These are phyloP conservation scores for Kuraishia piskuri DNA, from an alignment of 805 yeast genomes.

Conservation along the genomic window DNA sequence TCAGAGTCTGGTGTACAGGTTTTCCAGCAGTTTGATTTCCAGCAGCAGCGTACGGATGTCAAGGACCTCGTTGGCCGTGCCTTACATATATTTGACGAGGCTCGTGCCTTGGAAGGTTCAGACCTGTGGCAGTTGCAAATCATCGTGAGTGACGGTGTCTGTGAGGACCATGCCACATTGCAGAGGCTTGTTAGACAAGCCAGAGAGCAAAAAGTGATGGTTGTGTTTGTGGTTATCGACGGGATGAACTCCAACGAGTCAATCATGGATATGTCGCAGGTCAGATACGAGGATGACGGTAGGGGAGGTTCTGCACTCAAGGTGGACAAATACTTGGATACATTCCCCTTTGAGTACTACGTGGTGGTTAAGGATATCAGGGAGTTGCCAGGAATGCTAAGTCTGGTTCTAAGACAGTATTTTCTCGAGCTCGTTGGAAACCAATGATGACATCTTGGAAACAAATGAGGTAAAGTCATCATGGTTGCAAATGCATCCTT, in stretches of 20 bases:
- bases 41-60: constrained; percentile 82
- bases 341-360: constrained; percentile 95
- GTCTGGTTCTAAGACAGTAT: constrained; percentile 85
- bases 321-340: constrained; percentile 79
- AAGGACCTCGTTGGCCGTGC: constrained; percentile 65
- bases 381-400: constrained; percentile 87
- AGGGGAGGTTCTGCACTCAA: constrained; percentile 64
- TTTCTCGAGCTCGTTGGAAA: constrained; percentile 58
- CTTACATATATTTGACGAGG: constrained; percentile 59
- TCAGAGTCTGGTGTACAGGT: constrained; percentile 76
- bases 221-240: constrained; percentile 90
- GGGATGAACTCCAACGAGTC: constrained; percentile 81
- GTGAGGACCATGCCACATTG: constrained; percentile 86
- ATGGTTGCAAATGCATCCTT: neutral
- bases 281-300: constrained; percentile 63
- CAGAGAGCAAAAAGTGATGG: constrained; percentile 85
- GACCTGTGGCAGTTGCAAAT: constrained; percentile 93
- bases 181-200: constrained; percentile 84
- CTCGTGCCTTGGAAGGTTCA: constrained; percentile 29
- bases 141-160: constrained; percentile 91
- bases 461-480: neutral
- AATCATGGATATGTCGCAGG: constrained; percentile 92
- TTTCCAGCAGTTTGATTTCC: constrained; percentile 85
- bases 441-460: neutral
- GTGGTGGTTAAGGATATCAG: constrained; percentile 85